Base-by-base conservation (phyloP, 179 eudicot species). In the Silene noctiflora region DNA sequence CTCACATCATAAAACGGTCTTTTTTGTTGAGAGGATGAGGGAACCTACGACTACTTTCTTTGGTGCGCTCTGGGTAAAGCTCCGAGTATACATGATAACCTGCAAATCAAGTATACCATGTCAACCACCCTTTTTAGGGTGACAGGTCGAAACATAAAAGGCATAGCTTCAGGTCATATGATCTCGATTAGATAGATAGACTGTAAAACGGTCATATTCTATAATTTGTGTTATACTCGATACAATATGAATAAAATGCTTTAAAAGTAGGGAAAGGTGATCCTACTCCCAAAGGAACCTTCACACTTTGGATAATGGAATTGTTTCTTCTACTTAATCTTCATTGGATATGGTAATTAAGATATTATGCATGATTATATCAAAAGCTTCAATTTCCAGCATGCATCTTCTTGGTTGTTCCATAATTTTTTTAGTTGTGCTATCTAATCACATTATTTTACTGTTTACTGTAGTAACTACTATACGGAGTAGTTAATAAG, bases 261-360 rank as follows among this genome's bases (percentile, higher is more conserved):
- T 78, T 33, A 72, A 78, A 78, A 83, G 81, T 19, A 60, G 81
- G 80, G 75, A 83, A 83, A 83, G 86, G 20, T 55, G 76, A 75
- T 72, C 46, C 80, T 75, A 59, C 70, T 78, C 74, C 80, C 80
- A 68, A 75, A 80, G 77, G 86, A 78, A 71, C 76, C 75, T 78
- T 75, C 79, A 77, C 77, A 80, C 69, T 42, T 75, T 51, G 71
- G 69, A 76, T 67, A 62, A 56, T 60, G 74, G 48, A 39, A 83
- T 39, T 73, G 78, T 67, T 67, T 79, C 16, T n/a, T 73, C 66
- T 73, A 64, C 71, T 73, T 83, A 77, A 44, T 60, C 69, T 65
- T 80, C 69, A 67, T 75, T 48, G 74, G 76, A 75, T 71, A 71
- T 60, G 67, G 73, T 48, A 71, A 29, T 16, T 70, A 64, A 72